Evolutionary conservation across 2,329 filamentous ascomycete species (phyloP).

Genomic region (Sporothrix protearum): DNA sequence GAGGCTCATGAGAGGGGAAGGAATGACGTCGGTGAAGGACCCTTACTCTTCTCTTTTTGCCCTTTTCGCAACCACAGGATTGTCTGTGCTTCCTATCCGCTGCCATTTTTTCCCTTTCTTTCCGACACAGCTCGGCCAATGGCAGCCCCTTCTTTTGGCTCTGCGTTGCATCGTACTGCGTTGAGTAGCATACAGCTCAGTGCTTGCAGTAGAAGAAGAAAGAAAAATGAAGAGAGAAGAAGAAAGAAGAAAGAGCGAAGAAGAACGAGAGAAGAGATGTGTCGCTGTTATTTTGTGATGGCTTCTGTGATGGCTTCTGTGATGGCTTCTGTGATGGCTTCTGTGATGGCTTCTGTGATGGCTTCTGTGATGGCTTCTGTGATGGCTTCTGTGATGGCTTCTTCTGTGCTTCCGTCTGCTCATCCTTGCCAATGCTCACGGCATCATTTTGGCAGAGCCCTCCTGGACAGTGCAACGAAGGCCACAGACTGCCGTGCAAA

Average conservation of each 20-base stretch:
- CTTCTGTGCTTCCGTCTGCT: background rate
- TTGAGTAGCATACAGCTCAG: background rate
- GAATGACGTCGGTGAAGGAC: constrained; percentile 13
- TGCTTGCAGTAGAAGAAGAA: background rate
- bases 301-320: too few species aligned
- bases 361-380: too few species aligned
- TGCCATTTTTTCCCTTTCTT: background rate
- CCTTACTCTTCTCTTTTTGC: background rate
- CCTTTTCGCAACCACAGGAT: background rate
- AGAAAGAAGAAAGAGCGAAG: too few species aligned
- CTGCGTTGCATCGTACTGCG: background rate
- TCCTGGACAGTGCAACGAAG: background rate
- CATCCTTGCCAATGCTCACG: background rate
- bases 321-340: too few species aligned
- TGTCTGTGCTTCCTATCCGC: background rate
- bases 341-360: too few species aligned
- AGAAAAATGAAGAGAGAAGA: too few species aligned
- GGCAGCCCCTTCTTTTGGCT: background rate
- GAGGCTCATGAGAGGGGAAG: background rate
- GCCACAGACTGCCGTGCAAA: background rate
- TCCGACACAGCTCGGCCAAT: background rate
- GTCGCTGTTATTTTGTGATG: background rate
- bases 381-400: background rate
- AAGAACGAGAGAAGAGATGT: too few species aligned
- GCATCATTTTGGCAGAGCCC: constrained; percentile 1